These are phyloP conservation scores for Apiotrichum porosum DNA, from an alignment of 1,284 basidiomycete genomes.

Conservation along the genomic window DNA sequence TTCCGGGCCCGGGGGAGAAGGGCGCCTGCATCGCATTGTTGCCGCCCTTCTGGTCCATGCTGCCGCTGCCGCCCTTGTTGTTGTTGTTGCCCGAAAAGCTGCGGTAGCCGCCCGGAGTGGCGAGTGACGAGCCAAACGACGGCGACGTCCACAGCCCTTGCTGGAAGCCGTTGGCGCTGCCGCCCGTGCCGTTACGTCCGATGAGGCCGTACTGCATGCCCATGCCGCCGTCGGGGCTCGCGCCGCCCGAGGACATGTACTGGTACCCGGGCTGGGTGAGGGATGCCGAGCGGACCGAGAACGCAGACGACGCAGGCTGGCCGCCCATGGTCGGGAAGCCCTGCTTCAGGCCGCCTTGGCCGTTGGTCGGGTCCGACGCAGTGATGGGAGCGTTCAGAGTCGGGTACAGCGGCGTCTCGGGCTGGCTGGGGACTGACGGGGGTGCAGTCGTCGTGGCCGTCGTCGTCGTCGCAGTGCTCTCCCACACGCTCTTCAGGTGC, in stretches of 20 bases:
- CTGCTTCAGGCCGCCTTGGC: constrained; percentile 14
- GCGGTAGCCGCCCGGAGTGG: constrained; percentile 25
- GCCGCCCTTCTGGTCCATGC: constrained; percentile 16
- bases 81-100: constrained; percentile 1
- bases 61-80: neutral
- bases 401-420: constrained; percentile 36
- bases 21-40: constrained; percentile 7
- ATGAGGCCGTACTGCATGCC: constrained; percentile 19
- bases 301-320: constrained; percentile 7
- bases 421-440: constrained; percentile 12
- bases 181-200: constrained; percentile 13
- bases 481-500: constrained; percentile 40
- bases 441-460: constrained; percentile 4
- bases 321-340: constrained; percentile 14
- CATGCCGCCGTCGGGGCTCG: constrained; percentile 17
- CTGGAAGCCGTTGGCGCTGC: constrained; percentile 20
- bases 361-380: constrained; percentile 6
- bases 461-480: constrained; percentile 12
- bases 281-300: constrained; percentile 4
- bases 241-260: constrained; percentile 14
- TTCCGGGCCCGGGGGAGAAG: neutral
- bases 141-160: constrained; percentile 36
- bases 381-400: constrained; percentile 35
- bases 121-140: constrained; percentile 32
- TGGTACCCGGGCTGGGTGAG: constrained; percentile 4